A percentile compares a stretch with the other conserved stretches of the same genome.
phyloP scores from a whole-genome alignment of 2,329 filamentous ascomycete genomes.

The Alternaria arbusti region DNA sequence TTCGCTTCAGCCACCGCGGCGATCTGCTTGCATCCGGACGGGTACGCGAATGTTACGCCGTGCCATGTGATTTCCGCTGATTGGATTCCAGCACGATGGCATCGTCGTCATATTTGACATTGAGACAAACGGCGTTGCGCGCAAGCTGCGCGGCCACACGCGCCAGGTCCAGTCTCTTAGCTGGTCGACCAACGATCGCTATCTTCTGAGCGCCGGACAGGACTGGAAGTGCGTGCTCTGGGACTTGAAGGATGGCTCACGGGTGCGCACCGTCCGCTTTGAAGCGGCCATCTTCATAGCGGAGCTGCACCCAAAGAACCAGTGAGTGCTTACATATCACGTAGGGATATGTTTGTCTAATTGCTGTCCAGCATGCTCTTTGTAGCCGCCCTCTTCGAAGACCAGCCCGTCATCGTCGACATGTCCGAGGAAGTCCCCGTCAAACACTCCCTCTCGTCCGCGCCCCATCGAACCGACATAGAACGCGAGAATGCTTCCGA shows the following conservation, averaged over 20 bases:
- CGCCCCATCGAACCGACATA: constrained; percentile 74
- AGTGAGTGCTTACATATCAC: constrained; percentile 58
- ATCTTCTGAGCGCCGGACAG: constrained; percentile 89
- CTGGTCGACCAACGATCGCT: constrained; percentile 92
- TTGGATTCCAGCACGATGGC: constrained; percentile 69
- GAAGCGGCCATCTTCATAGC: constrained; percentile 94
- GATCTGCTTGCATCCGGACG: constrained; percentile 94
- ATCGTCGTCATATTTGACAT: constrained; percentile 96
- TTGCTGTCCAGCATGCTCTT: constrained; percentile 70
- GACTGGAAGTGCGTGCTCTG: constrained; percentile 97
- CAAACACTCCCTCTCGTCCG: constrained; percentile 80
- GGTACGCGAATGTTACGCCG: constrained; percentile 54
- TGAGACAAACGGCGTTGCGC: constrained; percentile 94
- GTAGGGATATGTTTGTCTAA: no score
- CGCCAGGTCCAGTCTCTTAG: constrained; percentile 92
- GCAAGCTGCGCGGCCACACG: constrained; percentile 91
- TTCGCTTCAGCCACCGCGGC: constrained; percentile 91
- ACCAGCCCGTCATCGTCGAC: constrained; percentile 88
- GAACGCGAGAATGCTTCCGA: constrained; percentile 77
- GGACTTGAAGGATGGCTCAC: constrained; percentile 78
- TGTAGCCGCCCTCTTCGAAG: constrained; percentile 91
- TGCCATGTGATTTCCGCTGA: constrained; percentile 26
- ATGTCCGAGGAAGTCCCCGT: constrained; percentile 71
- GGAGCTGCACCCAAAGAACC: constrained; percentile 89
- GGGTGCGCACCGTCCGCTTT: constrained; percentile 85